Conservation (phyloP, 495 filamentous ascomycete genomes). For the Daldinia loculata region DNA sequence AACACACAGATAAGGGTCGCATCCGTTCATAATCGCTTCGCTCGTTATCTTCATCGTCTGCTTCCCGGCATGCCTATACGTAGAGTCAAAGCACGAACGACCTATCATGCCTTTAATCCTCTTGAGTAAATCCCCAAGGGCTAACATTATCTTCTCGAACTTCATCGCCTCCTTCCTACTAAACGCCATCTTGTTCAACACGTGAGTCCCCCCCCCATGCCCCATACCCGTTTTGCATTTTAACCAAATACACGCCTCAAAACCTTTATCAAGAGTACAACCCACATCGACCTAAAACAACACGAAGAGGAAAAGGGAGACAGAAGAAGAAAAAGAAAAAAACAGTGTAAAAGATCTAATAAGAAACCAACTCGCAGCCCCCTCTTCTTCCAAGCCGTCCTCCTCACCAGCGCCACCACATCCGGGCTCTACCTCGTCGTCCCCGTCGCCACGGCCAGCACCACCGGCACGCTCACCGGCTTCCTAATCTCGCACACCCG, state of each 20-base stretch:
- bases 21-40: slow-evolving; percentile 72
- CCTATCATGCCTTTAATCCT: slow-evolving; percentile 78
- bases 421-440: slow-evolving; percentile 76
- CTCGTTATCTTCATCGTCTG: slow-evolving; percentile 65
- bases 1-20: slow-evolving; percentile 59
- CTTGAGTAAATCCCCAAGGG: slow-evolving; percentile 66
- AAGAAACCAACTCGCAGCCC: slow-evolving; percentile 51
- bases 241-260: neutral
- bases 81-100: slow-evolving; percentile 66
- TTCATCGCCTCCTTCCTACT: slow-evolving; percentile 69
- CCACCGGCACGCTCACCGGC: slow-evolving; percentile 69
- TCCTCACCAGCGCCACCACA: slow-evolving; percentile 72
- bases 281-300: neutral
- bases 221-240: neutral
- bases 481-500: slow-evolving; percentile 74
- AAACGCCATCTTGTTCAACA: slow-evolving; percentile 79
- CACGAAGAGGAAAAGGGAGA: neutral
- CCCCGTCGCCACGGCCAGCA: slow-evolving; percentile 65
- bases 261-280: neutral
- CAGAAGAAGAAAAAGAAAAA: neutral
- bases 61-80: slow-evolving; percentile 67
- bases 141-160: slow-evolving; percentile 74
- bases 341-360: slow-evolving; percentile 6
- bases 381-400: slow-evolving; percentile 82
- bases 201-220: slow-evolving; percentile 44